Evolutionary conservation across 2,329 filamentous ascomycete species (phyloP).

Genomic region (Orbilia blumenaviensis): DNA sequence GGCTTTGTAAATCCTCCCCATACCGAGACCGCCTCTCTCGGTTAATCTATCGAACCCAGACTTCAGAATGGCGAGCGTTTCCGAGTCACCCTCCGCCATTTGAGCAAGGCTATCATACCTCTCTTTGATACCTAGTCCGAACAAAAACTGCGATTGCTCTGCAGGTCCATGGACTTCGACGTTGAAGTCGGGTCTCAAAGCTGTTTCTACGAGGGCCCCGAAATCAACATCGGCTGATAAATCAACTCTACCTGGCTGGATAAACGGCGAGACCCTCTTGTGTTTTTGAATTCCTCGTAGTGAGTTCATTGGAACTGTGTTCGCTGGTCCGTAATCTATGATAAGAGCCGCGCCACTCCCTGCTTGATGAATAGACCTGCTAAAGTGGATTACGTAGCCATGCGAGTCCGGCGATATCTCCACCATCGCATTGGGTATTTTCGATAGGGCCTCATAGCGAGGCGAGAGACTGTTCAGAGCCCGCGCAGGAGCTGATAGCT

Average conservation of each 20-base stretch:
- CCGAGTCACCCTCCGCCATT: conserved; percentile 61
- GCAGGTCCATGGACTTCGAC: conserved; percentile 94
- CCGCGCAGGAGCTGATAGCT: conserved; percentile 80
- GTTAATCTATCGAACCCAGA: conserved; percentile 80
- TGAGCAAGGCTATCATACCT: conserved; percentile 74
- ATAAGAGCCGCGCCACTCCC: conserved; percentile 86
- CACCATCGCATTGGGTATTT: conserved; percentile 74
- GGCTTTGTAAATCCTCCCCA: conserved; percentile 95
- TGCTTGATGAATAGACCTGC: conserved; percentile 75
- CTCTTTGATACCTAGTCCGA: conserved; percentile 82
- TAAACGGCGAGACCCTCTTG: conserved; percentile 78
- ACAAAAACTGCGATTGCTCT: conserved; percentile 81
- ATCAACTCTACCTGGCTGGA: conserved; percentile 82
- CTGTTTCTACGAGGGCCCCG: conserved; percentile 81
- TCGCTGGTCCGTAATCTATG: conserved; percentile 87
- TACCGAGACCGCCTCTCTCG: conserved; percentile 81
- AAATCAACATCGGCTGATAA: conserved; percentile 95
- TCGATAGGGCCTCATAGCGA: conserved; percentile 79
- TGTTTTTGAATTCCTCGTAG: conserved; percentile 87
- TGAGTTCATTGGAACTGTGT: conserved; percentile 84
- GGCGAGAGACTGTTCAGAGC: conserved; percentile 83
- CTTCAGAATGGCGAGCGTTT: conserved; percentile 71
- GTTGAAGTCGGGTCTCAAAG: conserved; percentile 75
- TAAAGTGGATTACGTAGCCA: conserved; percentile 81
- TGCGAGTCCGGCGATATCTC: conserved; percentile 90